Evolutionary conservation across 768 basidiomycete species (phyloP), one percentile per base, ranked within the genome.

Genomic region (Tricholoma sp.): DNA sequence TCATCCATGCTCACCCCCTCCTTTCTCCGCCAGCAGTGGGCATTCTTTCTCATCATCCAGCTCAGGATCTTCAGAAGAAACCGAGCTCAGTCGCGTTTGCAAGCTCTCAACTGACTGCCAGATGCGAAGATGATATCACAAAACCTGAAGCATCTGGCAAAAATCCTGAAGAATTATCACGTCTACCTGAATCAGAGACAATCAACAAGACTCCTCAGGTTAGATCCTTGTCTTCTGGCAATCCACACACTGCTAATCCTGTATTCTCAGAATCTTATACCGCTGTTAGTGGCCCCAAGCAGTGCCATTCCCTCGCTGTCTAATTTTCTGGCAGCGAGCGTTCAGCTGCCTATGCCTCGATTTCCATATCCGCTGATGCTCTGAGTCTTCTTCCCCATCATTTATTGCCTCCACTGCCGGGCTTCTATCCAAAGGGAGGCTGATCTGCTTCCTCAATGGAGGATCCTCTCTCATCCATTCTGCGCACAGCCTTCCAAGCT

Each of bases 401-500:
- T 36, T 69, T 72, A 61, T 73, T 66, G 55, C 74, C 74, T 0
- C 82, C 83, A 31, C 86, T 87, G 28, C 82, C 83, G 1, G 86
- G 85, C 5, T 87, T 89, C 68, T 85, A 84, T 58, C 80, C 84
- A 29, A 78, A 79, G 41, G 77, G 79, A 28, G 67, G 70, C 39
- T 81, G 82, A 65, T 77, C 79, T 29, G 48, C 72, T 41, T 73
- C 82, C 50, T 70, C 82, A 1, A 77, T 82, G 65, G 89, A 91
- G 68, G 91, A 93, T 64, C 89, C 91, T 0, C 71, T 93, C 33
- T 85, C 86, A 1, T 80, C 80, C n/a, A 70, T 84, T 18, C 89
- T 91, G 6, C 86, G 90, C 60, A 83, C 86, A 66, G 89, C 89
- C 4, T 91, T 80, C 67, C 91, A 92, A 67, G 85, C 82, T 4